Base-by-base conservation (phyloP, 2,329 filamentous ascomycete genomes). In the Didymellaceae sp. region DNA sequence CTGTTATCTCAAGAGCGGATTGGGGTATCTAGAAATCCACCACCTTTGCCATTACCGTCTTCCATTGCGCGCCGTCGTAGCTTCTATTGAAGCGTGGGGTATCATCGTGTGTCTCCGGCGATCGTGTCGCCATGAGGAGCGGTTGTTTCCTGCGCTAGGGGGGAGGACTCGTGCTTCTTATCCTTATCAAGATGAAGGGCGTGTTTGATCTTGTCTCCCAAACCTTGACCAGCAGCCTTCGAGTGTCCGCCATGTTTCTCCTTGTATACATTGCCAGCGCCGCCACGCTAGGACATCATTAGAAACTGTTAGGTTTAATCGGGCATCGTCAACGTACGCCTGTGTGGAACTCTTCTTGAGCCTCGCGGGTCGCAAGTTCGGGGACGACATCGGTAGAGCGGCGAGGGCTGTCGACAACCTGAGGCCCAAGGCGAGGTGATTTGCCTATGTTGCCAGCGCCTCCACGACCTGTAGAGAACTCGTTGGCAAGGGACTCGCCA, bases 211-310 rank as follows among this genome's bases (percentile, higher is more conserved):
- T 78, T 79, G 14, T 78, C 77, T 46, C 71, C 55, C 24, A 77
- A 28, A 21, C 71, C 70, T 56, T 75, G 70, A 42, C 57, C 66
- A 25, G 70, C 65, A 31, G 61, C 62, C 22, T 68, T 61, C 52
- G 67, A 73, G 53, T 79, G 77, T n/a, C 76, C 77, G 25, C 75
- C 75, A 49, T 76, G 77, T 59, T 77, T 77, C 50, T 78, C 77
- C 58, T 73, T 75, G 61, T 79, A 72, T 14, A 78, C 70, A 57
- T 80, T 80, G 21, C 77, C 77, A 26, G 69, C 72, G 10, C 77
- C 77, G 22, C 77, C 77, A 14, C 77, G 72, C 71, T 75, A 33
- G 40, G 14, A 10, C 31, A 4, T 20, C 14, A 34, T 71, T 30
- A 67, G 62, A 33, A 6, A 7, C n/a, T 28, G 11, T 4, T 17